Base-by-base conservation (phyloP, 2,329 filamentous ascomycete genomes). In the Amauroascus verrucosus region DNA sequence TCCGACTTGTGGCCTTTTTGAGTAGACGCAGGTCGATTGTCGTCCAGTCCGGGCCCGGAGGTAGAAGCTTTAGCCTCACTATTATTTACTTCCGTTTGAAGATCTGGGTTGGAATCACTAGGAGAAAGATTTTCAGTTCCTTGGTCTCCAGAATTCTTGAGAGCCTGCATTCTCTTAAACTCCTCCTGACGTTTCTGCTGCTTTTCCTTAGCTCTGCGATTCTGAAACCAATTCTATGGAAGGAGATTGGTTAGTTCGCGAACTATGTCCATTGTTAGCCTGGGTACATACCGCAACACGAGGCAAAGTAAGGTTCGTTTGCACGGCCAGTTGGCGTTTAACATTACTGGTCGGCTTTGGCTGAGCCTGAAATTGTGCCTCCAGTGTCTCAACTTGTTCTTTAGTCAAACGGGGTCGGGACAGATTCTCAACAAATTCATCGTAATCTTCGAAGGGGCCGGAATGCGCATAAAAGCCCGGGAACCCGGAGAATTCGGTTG, bases 161-260 rank as follows among this genome's bases (percentile, higher is more conserved):
- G 56, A 9, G 59, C 60, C 56, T 73, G 71, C 64, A 71, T 70
- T 54, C 67, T 68, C 60, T 75, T 72, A 53, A 71, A 75, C 60
- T 75, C 73, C 60, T 73, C 72, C 58, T 75, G 72, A 53, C 72
- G 66, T 57, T 70, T 75, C 60, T 76, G 73, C 58, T 76, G 73
- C 60, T 76, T 76, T 48, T 74, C 74, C 59, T 77, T 76, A 53
- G 74, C 74, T 45, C 74, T 70, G 56, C 74, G 70, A 58, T 76
- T 77, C 58, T 77, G 74, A 60, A 76, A 77, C 74, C 74, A 77
- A 57, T 77, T 76, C 74, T 76, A 55, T 51, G 13, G 14, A 48
- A 38, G 40, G 13, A 51, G 35, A 20, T n/a, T 18, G 32, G 38
- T 54, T 47, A 55, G 56, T 18, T 11, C 13, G 22, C 3, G n/a